These are phyloP conservation scores for Heterobasidion occidentale DNA, from an alignment of 1,284 basidiomycete species.

Conservation along the genomic window DNA sequence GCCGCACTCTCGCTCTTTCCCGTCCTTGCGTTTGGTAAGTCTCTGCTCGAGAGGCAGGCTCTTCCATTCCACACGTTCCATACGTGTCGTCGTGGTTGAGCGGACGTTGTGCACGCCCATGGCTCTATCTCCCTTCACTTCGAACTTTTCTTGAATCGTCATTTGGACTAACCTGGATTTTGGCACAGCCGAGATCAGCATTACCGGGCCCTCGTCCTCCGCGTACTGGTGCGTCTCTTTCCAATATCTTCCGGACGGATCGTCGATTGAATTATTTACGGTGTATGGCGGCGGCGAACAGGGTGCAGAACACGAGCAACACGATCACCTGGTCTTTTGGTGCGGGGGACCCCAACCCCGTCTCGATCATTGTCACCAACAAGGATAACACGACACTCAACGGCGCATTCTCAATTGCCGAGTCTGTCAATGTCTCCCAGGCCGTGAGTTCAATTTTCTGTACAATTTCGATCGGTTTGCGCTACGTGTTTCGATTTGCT, in stretches of 20 bases:
- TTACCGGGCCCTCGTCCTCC: conserved; percentile 22
- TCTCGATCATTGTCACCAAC: conserved; percentile 27
- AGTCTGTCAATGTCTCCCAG: conserved; percentile 22
- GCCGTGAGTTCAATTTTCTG: conserved; percentile 12
- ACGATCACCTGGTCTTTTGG: conserved; percentile 26
- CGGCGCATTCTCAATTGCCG: conserved; percentile 27
- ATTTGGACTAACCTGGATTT: neutral
- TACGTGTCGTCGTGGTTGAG: neutral
- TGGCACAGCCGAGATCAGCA: conserved; percentile 20
- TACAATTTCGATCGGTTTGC: neutral
- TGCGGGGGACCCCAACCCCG: conserved; percentile 25
- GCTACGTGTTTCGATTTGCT: neutral
- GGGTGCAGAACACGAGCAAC: conserved; percentile 30
- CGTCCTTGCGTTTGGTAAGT: conserved; percentile 23
- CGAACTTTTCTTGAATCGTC: neutral
- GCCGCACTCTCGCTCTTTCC: conserved; percentile 23
- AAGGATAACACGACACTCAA: conserved; percentile 25
- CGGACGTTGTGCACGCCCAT: neutral
- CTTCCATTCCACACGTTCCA: too few species aligned
- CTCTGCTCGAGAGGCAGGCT: neutral
- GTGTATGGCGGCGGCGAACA: conserved; percentile 7
- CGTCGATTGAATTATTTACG: neutral
- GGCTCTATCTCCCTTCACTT: neutral
- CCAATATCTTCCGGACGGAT: neutral
- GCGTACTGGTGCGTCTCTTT: conserved; percentile 23